Conservation (phyloP, 2,329 filamentous ascomycete species). For the Ciborinia camelliae region DNA sequence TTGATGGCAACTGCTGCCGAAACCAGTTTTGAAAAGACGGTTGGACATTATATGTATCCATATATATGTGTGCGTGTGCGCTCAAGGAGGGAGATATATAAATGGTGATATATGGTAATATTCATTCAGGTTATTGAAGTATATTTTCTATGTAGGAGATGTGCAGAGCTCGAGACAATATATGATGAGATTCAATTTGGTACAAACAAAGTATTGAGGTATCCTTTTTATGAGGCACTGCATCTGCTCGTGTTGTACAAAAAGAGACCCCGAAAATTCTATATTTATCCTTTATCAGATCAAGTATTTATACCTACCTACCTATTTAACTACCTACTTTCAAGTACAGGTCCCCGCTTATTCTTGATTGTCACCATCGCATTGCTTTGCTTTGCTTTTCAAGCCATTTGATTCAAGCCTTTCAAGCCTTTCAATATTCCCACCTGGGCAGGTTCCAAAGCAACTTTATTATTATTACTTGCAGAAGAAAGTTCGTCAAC, state of each 20-base stretch:
- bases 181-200: not conserved
- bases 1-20: not conserved
- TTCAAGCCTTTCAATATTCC: too few species aligned
- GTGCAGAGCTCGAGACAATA: not conserved
- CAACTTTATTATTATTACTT: too few species aligned
- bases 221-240: not conserved
- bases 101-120: too few species aligned
- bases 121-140: too few species aligned
- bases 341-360: not conserved
- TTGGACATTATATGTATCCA: not conserved
- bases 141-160: too few species aligned
- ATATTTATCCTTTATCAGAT: slow-evolving; percentile 3
- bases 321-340: too few species aligned
- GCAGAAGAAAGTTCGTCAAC: not conserved
- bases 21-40: too few species aligned
- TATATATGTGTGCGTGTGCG: not conserved
- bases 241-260: not conserved
- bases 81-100: too few species aligned
- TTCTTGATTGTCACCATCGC: not conserved
- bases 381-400: too few species aligned
- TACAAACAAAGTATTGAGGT: not conserved
- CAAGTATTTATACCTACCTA: not conserved
- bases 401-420: too few species aligned
- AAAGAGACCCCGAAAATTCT: not conserved
- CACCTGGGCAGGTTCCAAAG: too few species aligned